phyloP scores from a whole-genome alignment of 2,329 filamentous ascomycete species.

The Fusarium cyanostomum region DNA sequence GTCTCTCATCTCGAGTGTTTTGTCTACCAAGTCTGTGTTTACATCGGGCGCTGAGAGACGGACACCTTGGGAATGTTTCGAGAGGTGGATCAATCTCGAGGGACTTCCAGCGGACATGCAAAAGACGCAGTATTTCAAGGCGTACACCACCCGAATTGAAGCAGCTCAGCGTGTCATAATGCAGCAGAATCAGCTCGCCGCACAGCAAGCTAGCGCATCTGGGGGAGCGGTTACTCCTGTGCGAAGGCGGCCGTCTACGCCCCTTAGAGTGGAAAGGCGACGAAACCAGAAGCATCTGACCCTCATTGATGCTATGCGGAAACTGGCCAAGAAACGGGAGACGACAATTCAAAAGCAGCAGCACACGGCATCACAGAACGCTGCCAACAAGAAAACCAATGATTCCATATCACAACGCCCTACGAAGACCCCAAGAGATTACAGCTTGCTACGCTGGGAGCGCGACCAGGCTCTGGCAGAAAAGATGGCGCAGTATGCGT shows the following conservation, averaged over 20 bases:
- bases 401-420: constrained; percentile 65
- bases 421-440: constrained; percentile 85
- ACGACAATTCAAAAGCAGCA: constrained; percentile 86
- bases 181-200: constrained; percentile 62
- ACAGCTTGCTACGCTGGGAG: constrained; percentile 89
- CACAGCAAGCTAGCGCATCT: constrained; percentile 59
- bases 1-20: constrained; percentile 88
- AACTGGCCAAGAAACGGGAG: constrained; percentile 93
- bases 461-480: constrained; percentile 76
- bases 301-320: constrained; percentile 93
- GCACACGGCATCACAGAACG: constrained; percentile 79
- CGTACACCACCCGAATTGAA: constrained; percentile 70
- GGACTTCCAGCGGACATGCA: constrained; percentile 92
- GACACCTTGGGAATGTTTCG: constrained; percentile 98
- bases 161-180: constrained; percentile 64
- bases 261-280: constrained; percentile 85
- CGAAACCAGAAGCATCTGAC: constrained; percentile 87
- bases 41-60: constrained; percentile 88
- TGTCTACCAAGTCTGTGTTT: constrained; percentile 78
- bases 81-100: constrained; percentile 93
- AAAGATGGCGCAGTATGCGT: constrained; percentile 64
- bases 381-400: constrained; percentile 82
- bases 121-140: constrained; percentile 93
- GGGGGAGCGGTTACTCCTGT: constrained; percentile 50
- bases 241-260: constrained; percentile 77